Conservation (phyloP, 331 rosid genomes). For the Telfairia occidentalis region DNA sequence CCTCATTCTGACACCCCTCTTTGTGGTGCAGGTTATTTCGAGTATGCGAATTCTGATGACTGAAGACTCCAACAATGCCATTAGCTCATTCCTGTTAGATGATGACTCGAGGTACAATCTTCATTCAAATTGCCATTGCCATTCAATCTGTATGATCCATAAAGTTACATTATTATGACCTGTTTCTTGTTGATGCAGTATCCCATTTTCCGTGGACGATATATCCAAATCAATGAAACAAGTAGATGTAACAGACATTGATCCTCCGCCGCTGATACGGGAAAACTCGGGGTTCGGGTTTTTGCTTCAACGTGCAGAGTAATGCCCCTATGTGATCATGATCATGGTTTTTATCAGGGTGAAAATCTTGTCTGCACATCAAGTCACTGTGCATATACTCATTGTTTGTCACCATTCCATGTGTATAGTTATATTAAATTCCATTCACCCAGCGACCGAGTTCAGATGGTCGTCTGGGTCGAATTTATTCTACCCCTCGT, state of each 20-base stretch:
- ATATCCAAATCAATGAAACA: conserved; percentile 87
- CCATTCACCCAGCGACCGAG: conserved; percentile 35
- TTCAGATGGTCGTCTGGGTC: conserved; percentile 52
- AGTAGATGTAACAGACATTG: conserved; percentile 71
- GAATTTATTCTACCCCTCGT: conserved; percentile 51
- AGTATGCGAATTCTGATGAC: conserved; percentile 87
- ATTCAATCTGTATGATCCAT: not conserved
- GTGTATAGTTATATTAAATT: conserved; percentile 44
- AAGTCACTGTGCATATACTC: conserved; percentile 62
- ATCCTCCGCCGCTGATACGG: conserved; percentile 93
- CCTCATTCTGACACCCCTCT: not conserved
- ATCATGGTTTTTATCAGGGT: conserved; percentile 14
- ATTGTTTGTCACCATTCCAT: conserved; percentile 17
- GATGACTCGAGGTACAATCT: conserved; percentile 74
- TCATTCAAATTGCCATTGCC: not conserved
- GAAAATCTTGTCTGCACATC: conserved; percentile 27
- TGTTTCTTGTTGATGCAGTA: conserved; percentile 45
- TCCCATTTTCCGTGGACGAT: conserved; percentile 94
- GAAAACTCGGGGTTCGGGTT: conserved; percentile 93
- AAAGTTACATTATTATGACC: conserved; percentile 1
- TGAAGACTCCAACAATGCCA: conserved; percentile 78
- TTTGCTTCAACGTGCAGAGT: conserved; percentile 77
- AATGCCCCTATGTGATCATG: conserved; percentile 16
- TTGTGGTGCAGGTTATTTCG: conserved; percentile 48
- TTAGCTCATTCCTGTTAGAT: conserved; percentile 85